Evolutionary conservation across 2,329 filamentous ascomycete genomes (phyloP).

Genomic region (Cladosporium sp.): DNA sequence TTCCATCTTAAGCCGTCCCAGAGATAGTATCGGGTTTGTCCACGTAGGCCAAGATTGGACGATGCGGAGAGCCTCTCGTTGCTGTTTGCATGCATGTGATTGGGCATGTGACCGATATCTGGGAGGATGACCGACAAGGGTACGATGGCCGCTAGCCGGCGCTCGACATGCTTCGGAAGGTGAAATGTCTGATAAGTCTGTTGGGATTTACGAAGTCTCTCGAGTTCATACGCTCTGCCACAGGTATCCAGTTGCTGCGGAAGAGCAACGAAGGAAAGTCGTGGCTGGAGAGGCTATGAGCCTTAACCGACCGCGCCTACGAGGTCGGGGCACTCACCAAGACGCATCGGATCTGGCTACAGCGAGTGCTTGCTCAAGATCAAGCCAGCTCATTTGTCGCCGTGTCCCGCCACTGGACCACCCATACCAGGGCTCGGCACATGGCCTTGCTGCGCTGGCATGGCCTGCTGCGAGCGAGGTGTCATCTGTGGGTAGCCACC

Average conservation of each 20-base stretch:
- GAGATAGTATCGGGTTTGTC: not conserved
- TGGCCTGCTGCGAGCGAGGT: constrained; percentile 18
- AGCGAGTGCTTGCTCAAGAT: not conserved
- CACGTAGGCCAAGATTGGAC: not conserved
- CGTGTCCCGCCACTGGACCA: constrained; percentile 3
- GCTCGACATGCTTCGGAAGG: not conserved
- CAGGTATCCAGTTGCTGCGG: not conserved
- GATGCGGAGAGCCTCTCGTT: not conserved
- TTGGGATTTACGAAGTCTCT: not conserved
- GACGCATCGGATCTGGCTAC: not conserved
- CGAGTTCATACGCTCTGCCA: not conserved
- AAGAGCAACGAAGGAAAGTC: not conserved
- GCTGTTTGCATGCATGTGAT: not conserved
- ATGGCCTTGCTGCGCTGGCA: constrained; percentile 12
- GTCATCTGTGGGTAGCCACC: constrained; percentile 19
- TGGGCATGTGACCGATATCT: not conserved
- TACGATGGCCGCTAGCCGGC: not conserved
- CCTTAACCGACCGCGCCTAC: not conserved
- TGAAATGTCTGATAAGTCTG: not conserved
- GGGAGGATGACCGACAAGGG: not conserved
- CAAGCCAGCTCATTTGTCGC: constrained; percentile 13
- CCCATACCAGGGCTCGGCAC: constrained; percentile 17
- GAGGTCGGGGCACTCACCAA: not conserved
- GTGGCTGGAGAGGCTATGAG: not conserved
- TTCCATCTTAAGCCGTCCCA: not conserved